Evolutionary conservation across 352 stramenopile species (phyloP).

Genomic region (Globisporangium polare): DNA sequence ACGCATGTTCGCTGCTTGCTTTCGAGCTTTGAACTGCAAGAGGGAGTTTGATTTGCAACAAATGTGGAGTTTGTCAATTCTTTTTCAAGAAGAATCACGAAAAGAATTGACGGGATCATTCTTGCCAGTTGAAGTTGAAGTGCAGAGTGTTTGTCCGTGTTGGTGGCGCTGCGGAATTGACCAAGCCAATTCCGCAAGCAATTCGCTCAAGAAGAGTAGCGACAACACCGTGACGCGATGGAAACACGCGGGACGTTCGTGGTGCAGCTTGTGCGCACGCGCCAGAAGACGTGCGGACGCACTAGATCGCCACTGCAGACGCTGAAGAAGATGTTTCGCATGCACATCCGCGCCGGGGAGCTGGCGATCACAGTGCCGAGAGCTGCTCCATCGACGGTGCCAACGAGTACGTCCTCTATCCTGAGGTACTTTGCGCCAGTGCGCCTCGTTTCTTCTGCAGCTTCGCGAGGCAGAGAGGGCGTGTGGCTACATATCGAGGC

Average conservation of each 20-base stretch:
- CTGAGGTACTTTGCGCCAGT: slow-evolving; percentile 3
- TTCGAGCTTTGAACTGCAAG: background rate
- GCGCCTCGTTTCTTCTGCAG: background rate
- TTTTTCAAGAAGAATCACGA: background rate
- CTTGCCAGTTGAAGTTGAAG: slow-evolving; percentile 19
- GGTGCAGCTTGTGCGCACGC: slow-evolving; percentile 33
- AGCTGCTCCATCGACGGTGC: background rate
- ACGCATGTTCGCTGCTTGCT: slow-evolving; percentile 15
- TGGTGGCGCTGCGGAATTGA: background rate
- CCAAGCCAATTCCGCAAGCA: background rate
- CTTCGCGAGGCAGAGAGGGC: background rate
- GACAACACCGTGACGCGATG: background rate
- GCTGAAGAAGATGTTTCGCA: slow-evolving; percentile 23
- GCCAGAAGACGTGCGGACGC: background rate
- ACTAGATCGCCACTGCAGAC: slow-evolving; percentile 20
- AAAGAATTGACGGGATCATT: background rate
- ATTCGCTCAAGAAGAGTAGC: too few species aligned
- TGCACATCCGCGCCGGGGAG: slow-evolving; percentile 19
- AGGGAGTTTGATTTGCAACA: background rate
- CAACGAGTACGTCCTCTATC: slow-evolving; percentile 1
- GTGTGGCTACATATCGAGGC: slow-evolving; percentile 5
- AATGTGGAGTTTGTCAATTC: background rate
- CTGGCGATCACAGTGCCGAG: slow-evolving; percentile 20
- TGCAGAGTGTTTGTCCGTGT: slow-evolving; percentile 4
- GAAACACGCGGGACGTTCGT: slow-evolving; percentile 16